Base-by-base conservation (phyloP, 2,329 filamentous ascomycete species). In the Colletotrichum theobromicola region DNA sequence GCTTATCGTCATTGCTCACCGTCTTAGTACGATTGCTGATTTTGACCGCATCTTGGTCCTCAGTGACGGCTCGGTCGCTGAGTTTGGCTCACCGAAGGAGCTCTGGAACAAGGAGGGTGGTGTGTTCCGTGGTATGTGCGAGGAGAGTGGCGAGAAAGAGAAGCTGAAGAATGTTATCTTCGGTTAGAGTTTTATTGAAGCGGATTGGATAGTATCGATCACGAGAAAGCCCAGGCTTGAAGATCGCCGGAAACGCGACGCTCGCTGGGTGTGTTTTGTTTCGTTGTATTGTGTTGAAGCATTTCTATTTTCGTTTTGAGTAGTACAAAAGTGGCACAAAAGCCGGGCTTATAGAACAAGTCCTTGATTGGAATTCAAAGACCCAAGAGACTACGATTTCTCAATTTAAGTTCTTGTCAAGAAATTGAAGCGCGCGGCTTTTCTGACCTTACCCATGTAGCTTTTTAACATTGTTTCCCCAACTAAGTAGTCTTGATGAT, bases 41-140 rank as follows among this genome's bases (percentile, higher is more conserved):
- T 95, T 95, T 79, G 93, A 95, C 81, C 88, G 90, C 75, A 93
- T 95, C 72, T 85, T 95, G 13, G 93, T 95, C 7, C 85, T 95
- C 76, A 90, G 90, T 70, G 93, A 93, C 37, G 93, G 94, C 0
- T 84, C 83, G 57, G 93, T 93, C 0, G 90, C 91, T 18, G 94
- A 95, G 83, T 94, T 90, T 82, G 93, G 93, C 5, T 86, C 85
- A 7, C 93, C 93, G 2, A 85, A 81, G 77, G 90, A 93, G 79
- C 82, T 95, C 70, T 91, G 93, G 88, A 85, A 86, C 66, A 85
- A 82, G 79, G 83, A 88, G 24, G 84, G 79, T 5, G 86, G 90
- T 7, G 83, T 91, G 3, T 94, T 94, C 80, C 87, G 87, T 71
- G 87, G 88, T n/a, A 91, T 94, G 90, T 91, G 90, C 53, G 87